A percentile compares a stretch with the other conserved stretches of the same genome.
Evolutionary conservation across 1,284 basidiomycete genomes (phyloP).

Genomic region (Cryptococcus jaspeensis): DNA sequence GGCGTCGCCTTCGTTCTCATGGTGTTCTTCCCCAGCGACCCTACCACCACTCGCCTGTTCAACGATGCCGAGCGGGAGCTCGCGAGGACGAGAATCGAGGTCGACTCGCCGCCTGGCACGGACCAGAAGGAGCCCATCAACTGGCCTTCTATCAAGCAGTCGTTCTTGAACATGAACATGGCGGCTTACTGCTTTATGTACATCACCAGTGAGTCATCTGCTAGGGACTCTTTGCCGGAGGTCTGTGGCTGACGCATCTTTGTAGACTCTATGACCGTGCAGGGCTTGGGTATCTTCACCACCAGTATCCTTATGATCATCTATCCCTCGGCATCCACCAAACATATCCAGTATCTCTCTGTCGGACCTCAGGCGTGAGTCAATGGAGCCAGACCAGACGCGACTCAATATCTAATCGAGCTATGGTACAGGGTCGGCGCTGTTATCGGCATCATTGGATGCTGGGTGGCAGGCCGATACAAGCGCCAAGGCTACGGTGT

Average conservation of each 20-base stretch:
- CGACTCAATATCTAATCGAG: not conserved
- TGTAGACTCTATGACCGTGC: slow-evolving; percentile 19
- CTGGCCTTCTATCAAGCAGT: slow-evolving; percentile 17
- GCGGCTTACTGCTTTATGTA: slow-evolving; percentile 21
- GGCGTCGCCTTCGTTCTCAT: slow-evolving; percentile 23
- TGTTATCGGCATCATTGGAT: slow-evolving; percentile 18
- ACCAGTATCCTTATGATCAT: slow-evolving; percentile 31
- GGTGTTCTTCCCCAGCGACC: slow-evolving; percentile 31
- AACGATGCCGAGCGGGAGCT: slow-evolving; percentile 25
- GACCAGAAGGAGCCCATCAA: slow-evolving; percentile 22
- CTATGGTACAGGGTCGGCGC: slow-evolving; percentile 13
- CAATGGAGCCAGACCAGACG: not conserved
- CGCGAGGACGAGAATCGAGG: slow-evolving; percentile 25
- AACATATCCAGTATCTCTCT: slow-evolving; percentile 26
- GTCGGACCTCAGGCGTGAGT: slow-evolving; percentile 21
- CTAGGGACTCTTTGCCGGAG: not conserved
- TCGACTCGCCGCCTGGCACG: slow-evolving; percentile 27
- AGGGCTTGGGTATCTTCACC: slow-evolving; percentile 33
- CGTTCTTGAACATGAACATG: slow-evolving; percentile 17
- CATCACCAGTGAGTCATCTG: slow-evolving; percentile 15
- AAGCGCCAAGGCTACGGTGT: slow-evolving; percentile 19
- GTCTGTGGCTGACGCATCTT: not conserved
- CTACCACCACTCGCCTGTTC: slow-evolving; percentile 26
- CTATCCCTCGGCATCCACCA: slow-evolving; percentile 25
- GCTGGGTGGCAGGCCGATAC: slow-evolving; percentile 18